A percentile compares a stretch with the other conserved stretches of the same genome.
Evolutionary conservation across 2,329 filamentous ascomycete species (phyloP).

Genomic region (Neonectria punicea): DNA sequence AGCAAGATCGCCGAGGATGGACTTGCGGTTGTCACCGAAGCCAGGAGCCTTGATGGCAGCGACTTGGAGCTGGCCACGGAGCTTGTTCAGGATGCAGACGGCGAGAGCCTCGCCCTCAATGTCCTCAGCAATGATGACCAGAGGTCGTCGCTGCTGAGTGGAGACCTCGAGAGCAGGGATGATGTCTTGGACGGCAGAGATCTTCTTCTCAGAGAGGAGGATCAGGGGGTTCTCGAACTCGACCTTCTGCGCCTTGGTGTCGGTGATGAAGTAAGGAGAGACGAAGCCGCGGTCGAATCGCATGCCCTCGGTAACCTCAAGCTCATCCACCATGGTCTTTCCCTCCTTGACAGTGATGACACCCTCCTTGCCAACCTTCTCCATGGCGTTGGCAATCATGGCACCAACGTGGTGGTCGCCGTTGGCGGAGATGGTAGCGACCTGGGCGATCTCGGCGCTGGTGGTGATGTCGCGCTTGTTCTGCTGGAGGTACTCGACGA

Average conservation of each 20-base stretch:
- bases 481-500: conserved; percentile 91
- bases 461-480: conserved; percentile 99
- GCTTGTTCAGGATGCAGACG: conserved; percentile 99
- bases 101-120: conserved; percentile 98
- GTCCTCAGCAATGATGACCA: conserved; percentile 99
- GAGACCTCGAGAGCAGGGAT: conserved; percentile 97
- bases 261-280: conserved; percentile 99
- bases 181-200: conserved; percentile 98
- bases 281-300: conserved; percentile 99
- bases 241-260: conserved; percentile 97
- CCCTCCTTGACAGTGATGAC: conserved; percentile 99
- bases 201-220: conserved; percentile 99
- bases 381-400: conserved; percentile 98
- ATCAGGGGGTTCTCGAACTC: conserved; percentile 99
- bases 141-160: conserved; percentile 91
- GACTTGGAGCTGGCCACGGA: conserved; percentile 98
- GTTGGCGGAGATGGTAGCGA: conserved; percentile 98
- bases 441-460: conserved; percentile 95
- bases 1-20: conserved; percentile 95
- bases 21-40: conserved; percentile 99
- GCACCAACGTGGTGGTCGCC: conserved; percentile 94
- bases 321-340: conserved; percentile 97
- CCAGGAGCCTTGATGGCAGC: conserved; percentile 98
- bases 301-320: conserved; percentile 99
- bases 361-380: conserved; percentile 99